Percentiles rank a stretch among this genome's conserved stretches.
These are phyloP conservation scores for Phytophthora pisi DNA, from an alignment of 352 stramenopile species.

Conservation along the genomic window DNA sequence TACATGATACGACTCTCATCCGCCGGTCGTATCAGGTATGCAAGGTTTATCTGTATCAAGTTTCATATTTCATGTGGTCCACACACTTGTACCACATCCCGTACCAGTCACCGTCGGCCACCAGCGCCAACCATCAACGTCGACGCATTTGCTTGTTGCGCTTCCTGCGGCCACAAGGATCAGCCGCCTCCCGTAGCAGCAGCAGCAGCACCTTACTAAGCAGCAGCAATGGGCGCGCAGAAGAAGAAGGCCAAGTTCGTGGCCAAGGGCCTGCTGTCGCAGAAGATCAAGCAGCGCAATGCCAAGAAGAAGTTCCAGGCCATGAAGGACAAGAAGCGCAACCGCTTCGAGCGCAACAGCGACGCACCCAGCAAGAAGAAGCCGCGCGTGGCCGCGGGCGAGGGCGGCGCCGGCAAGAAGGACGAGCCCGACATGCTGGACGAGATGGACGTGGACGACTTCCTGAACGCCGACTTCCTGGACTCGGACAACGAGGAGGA, in stretches of 20 bases:
- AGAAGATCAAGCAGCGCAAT: conserved; percentile 90
- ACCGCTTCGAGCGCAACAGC: conserved; percentile 66
- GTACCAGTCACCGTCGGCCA: conserved; percentile 4
- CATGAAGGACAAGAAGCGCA: conserved; percentile 81
- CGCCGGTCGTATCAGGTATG: no score
- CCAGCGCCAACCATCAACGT: conserved; percentile 33
- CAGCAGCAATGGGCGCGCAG: conserved; percentile 48
- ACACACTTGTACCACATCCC: conserved; percentile 7
- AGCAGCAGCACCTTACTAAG: background rate
- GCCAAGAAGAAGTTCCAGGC: conserved; percentile 81
- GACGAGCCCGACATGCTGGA: conserved; percentile 84
- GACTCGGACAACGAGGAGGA: conserved; percentile 63
- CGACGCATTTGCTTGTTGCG: conserved; percentile 26
- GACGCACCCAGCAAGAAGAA: conserved; percentile 67
- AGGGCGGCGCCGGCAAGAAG: conserved; percentile 41
- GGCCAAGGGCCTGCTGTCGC: conserved; percentile 72
- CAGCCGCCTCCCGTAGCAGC: no score
- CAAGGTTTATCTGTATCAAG: background rate
- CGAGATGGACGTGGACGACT: conserved; percentile 90
- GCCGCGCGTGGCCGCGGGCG: conserved; percentile 31
- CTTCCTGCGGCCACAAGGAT: no score
- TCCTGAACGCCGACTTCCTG: conserved; percentile 83
- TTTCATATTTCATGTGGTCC: conserved; percentile 2
- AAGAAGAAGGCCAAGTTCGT: conserved; percentile 93
- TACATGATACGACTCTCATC: no score